These are phyloP conservation scores for Cochlearia excelsa DNA, from an alignment of 345 rosid species.

Conservation along the genomic window DNA sequence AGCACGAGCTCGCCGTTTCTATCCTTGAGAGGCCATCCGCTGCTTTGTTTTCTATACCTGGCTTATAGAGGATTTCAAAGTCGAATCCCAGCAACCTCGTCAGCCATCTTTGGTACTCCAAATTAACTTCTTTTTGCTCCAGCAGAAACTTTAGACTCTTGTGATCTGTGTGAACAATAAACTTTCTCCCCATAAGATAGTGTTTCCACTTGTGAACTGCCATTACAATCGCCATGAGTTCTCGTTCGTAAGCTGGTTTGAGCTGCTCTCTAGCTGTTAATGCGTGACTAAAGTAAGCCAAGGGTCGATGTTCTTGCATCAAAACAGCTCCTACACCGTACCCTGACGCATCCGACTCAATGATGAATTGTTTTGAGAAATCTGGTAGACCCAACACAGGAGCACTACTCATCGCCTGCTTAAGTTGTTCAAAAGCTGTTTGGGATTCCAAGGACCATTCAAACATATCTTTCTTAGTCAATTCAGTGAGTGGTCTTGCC, in stretches of 20 bases:
- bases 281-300: too few species aligned
- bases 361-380: too few species aligned
- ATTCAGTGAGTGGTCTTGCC: too few species aligned
- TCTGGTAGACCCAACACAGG: too few species aligned
- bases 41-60: not conserved
- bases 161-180: slow-evolving; percentile 37
- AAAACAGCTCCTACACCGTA: too few species aligned
- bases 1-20: not conserved
- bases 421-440: too few species aligned
- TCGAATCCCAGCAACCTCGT: not conserved
- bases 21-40: not conserved
- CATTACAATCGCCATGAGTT: not conserved
- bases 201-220: not conserved
- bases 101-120: not conserved
- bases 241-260: not conserved
- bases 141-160: not conserved
- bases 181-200: not conserved
- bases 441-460: too few species aligned
- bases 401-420: too few species aligned
- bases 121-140: not conserved
- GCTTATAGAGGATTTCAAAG: not conserved
- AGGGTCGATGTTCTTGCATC: too few species aligned
- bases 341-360: too few species aligned
- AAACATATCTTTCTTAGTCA: too few species aligned
- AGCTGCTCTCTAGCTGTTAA: not conserved